A percentile compares a stretch with the other conserved stretches of the same genome.
Conservation (phyloP, 2,329 filamentous ascomycete species). For the Hymenoscyphus linearis region DNA sequence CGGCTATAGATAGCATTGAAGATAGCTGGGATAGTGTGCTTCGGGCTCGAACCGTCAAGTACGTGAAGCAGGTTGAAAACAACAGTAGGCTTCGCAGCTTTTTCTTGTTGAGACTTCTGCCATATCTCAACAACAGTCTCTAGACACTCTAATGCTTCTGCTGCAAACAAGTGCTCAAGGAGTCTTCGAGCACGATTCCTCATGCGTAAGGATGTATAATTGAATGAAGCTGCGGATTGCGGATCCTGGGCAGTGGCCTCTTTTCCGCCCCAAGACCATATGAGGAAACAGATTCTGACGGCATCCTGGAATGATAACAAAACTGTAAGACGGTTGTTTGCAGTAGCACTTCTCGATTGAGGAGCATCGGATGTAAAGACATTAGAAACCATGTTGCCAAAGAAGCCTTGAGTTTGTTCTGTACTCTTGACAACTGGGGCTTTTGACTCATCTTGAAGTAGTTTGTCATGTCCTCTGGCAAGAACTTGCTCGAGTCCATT, state of each 20-base stretch:
- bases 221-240: slow-evolving; percentile 73
- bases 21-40: slow-evolving; percentile 85
- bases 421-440: slow-evolving; percentile 67
- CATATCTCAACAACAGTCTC: slow-evolving; percentile 87
- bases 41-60: slow-evolving; percentile 83
- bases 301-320: slow-evolving; percentile 96
- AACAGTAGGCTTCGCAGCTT: slow-evolving; percentile 49
- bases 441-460: slow-evolving; percentile 70
- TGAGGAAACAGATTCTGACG: slow-evolving; percentile 83
- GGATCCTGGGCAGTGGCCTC: slow-evolving; percentile 56
- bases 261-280: slow-evolving; percentile 88
- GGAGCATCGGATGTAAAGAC: slow-evolving; percentile 76
- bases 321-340: slow-evolving; percentile 89
- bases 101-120: slow-evolving; percentile 49
- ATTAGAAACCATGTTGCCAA: slow-evolving; percentile 89
- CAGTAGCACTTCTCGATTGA: slow-evolving; percentile 75
- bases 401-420: slow-evolving; percentile 80
- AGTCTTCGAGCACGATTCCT: slow-evolving; percentile 82
- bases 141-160: slow-evolving; percentile 86
- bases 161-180: slow-evolving; percentile 86
- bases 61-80: slow-evolving; percentile 86
- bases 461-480: slow-evolving; percentile 76
- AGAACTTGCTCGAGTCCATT: slow-evolving; percentile 89
- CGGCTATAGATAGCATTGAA: slow-evolving; percentile 96
- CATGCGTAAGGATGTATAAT: slow-evolving; percentile 85